Base-by-base conservation (phyloP, 768 basidiomycete genomes). In the Agaricus bisporus region DNA sequence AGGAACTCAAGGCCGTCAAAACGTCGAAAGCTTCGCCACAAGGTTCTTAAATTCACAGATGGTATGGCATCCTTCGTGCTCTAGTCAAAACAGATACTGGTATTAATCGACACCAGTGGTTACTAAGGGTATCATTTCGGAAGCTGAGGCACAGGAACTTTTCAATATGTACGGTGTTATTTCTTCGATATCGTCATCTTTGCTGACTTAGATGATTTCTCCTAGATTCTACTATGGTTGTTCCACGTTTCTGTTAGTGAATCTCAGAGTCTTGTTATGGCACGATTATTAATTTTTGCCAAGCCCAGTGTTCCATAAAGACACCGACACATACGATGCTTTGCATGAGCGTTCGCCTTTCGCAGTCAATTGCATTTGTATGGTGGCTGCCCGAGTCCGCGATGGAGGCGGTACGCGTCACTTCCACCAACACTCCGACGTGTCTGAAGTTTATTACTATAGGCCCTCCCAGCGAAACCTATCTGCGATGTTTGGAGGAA, bases 261-360 rank as follows among this genome's bases (percentile, higher is more conserved):
- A 52, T 37, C 25, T 10, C 15, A 18, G 14, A 20, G 12, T 17
- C 45, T 17, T 41, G 25, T 36, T 15, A 22, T 87, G 86, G 25
- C 91, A 88, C 63, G 87, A 85, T 28, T 48, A 8, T 29, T 49
- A n/a, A 58, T 49, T 44, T 44, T 41, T 56, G 48, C 39, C 22
- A 51, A 80, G 78, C 37, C 90, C 95, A 41, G 84, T 95, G 5
- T 95, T 94, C 62, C 92, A 97, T 67, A 78, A 76, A 4, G 77
- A 71, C 41, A 72, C 79, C n/a, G 94, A 98, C 66, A 93, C 90
- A 0, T 97, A 82, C 68, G 89, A 94, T 42, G 80, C 82, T 41
- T 73, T 98, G 53, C 91, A 90, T 63, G 81, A 86, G 54, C 84
- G 94, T 44, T 95, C 93, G 48, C 95, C 94, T 0, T 97, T 95